Conservation (phyloP, 2,329 filamentous ascomycete genomes). For the Calonectria honghensis region DNA sequence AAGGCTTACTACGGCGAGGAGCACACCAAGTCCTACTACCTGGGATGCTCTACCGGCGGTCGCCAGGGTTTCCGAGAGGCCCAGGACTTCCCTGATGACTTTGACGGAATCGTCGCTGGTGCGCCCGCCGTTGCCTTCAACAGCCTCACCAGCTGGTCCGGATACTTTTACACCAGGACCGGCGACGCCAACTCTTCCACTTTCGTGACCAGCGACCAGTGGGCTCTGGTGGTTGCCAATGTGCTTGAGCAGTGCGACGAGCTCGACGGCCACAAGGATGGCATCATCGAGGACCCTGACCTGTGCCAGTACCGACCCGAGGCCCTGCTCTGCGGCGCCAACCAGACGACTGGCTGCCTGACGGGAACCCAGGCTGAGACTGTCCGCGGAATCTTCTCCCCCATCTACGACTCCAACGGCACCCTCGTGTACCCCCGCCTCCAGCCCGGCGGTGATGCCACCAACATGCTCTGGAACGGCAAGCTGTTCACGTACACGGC, state of each 20-base stretch:
- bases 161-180: constrained; percentile 19
- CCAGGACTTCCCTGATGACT: constrained; percentile 73
- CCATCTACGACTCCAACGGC: constrained; percentile 53
- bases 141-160: constrained; percentile 63
- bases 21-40: constrained; percentile 70
- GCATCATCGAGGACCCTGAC: constrained; percentile 68
- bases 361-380: constrained; percentile 33
- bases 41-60: constrained; percentile 77
- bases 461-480: constrained; percentile 64
- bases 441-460: constrained; percentile 55
- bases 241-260: constrained; percentile 69
- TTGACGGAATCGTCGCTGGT: constrained; percentile 69
- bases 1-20: constrained; percentile 66
- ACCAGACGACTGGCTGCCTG: constrained; percentile 59
- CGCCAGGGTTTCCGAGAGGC: constrained; percentile 73
- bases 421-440: constrained; percentile 56
- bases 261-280: constrained; percentile 68
- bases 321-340: constrained; percentile 63
- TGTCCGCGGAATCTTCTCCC: constrained; percentile 24
- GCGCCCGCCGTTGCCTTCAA: constrained; percentile 69
- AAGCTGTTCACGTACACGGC: constrained; percentile 40
- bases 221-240: constrained; percentile 64
- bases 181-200: constrained; percentile 22
- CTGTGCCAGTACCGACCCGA: constrained; percentile 66
- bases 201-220: constrained; percentile 56